These are phyloP conservation scores for Mucor lusitanicus DNA, from an alignment of 371 early-diverging fungal genomes.

Conservation along the genomic window DNA sequence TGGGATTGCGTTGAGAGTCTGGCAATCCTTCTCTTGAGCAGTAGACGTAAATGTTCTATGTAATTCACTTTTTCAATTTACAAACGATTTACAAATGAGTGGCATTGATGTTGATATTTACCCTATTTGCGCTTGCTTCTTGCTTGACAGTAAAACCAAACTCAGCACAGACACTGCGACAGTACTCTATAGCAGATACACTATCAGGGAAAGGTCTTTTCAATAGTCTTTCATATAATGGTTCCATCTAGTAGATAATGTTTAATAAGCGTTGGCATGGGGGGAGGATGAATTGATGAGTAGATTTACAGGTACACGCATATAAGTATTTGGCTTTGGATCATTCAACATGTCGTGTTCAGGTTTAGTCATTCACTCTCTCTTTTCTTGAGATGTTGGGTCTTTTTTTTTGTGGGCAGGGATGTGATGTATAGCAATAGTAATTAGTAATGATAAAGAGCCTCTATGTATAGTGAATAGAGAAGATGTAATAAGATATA, in stretches of 20 bases:
- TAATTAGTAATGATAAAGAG: not conserved
- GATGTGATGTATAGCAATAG: not conserved
- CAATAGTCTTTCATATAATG: slow-evolving; percentile 39
- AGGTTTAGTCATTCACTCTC: slow-evolving; percentile 20
- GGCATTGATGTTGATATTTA: slow-evolving; percentile 11
- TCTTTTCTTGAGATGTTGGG: not conserved
- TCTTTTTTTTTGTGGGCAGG: not conserved
- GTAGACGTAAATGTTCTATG: slow-evolving; percentile 63
- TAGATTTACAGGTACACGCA: slow-evolving; percentile 28
- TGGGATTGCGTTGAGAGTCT: slow-evolving; percentile 59
- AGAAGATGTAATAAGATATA: not conserved
- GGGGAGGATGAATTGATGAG: not conserved
- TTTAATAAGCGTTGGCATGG: not conserved
- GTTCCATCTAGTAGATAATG: slow-evolving; percentile 36
- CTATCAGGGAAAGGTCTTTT: slow-evolving; percentile 35
- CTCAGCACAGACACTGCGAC: slow-evolving; percentile 39
- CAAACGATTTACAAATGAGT: not conserved
- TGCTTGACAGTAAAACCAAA: slow-evolving; percentile 51
- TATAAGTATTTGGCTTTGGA: slow-evolving; percentile 8
- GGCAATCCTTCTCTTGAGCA: slow-evolving; percentile 67
- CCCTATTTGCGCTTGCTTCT: slow-evolving; percentile 49
- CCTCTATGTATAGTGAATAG: not conserved
- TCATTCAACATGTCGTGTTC: slow-evolving; percentile 9
- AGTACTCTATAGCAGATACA: slow-evolving; percentile 40
- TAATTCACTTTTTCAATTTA: not conserved